Evolutionary conservation across 208 protist species (phyloP), one percentile per base, ranked within the genome.

Genomic region (Acanthamoeba rhysodes): DNA sequence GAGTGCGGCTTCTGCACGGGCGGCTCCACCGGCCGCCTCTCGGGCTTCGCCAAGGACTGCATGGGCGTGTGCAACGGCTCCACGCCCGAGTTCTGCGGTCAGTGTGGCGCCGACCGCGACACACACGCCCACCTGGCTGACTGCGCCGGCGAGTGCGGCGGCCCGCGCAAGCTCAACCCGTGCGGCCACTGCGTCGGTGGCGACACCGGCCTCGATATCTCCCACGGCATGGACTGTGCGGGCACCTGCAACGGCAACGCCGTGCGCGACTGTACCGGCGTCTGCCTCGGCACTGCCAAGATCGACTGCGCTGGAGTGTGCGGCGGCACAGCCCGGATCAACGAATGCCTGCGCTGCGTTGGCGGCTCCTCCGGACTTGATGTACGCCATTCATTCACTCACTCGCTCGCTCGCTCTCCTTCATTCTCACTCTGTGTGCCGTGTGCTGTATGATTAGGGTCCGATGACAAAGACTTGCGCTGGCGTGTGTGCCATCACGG

Each of bases 11-110:
- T 22, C 37, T 93, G 87, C 87, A 34, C 22, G 20, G 87, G 87
- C 64, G 64, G 64, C 62, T 70, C 87, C 27, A 93, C 64, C 2
- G 87, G 87, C 62, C 62, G 5, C 87, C 6, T 70, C 10, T 22
- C 62, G 14, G 87, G 87, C 64, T 70, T 78, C 64, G 62, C 57
- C 62, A 76, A 59, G 87, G 87, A 93, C 64, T 93, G 87, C 87
- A 32, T 14, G 10, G 87, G 87, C 62, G 59, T 57, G 87, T 93
- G 87, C 87, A 93, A 93, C 37, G 87, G 87, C 62, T 22, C 87
- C 4, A 16, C 48, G 80, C 80, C 80, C 14, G 4, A 16, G 8
- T 45, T 66, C 10, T 88, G 80, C 53, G 80, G 80, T 53, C 50
- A 64, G 29, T 88, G 80, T 53, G 34, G 34, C 34, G 87, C 59